Evolutionary conservation across 1,139 yeast species (phyloP), one percentile per base, ranked within the genome.

Genomic region (Geotrichum reessii): DNA sequence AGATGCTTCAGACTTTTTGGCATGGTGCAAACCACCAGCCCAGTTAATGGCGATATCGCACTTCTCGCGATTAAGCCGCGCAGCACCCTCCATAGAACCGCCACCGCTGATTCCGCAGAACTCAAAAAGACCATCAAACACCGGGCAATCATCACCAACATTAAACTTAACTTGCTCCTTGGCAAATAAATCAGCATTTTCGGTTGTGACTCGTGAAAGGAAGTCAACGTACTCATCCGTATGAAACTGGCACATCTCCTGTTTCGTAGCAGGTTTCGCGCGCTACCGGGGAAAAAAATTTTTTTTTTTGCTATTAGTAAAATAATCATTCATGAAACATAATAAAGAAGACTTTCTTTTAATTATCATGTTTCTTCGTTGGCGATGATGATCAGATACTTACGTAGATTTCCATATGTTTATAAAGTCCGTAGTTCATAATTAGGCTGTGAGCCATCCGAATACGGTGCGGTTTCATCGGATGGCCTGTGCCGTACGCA

Each of bases 171-270:
- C 88, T 71, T 90, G 96, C 73, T 93, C 98, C 71, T 91, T 91
- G 67, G 89, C 85, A 72, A 91, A 92, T 79, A 87, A 75, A 63
- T 92, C 97, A 74, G 92, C 80, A 72, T 92, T 92, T 71, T 93
- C 98, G 2, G 98, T 98, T 4, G 97, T 86, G 33, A 91, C 97
- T 59, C 98, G 80, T 55, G 95, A 87, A 65, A 93, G 77, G 71
- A 93, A 93, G 74, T 93, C 98, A 64, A 93, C 88, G 72, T 93
- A 93, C 72, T 93, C 98, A 74, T 93, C 98, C 3, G 98, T 91
- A 72, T 93, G 99, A 73, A 93, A 92, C 74, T 93, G 98, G 69
- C 97, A 91, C 97, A 93, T 92, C 71, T 93, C 99, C 74, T 92
- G 97, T 71, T 91, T 88, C 33, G 99, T 92, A 49, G 99, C 99